These are phyloP conservation scores for Cubamyces sp. DNA, from an alignment of 768 basidiomycete genomes.

Conservation along the genomic window DNA sequence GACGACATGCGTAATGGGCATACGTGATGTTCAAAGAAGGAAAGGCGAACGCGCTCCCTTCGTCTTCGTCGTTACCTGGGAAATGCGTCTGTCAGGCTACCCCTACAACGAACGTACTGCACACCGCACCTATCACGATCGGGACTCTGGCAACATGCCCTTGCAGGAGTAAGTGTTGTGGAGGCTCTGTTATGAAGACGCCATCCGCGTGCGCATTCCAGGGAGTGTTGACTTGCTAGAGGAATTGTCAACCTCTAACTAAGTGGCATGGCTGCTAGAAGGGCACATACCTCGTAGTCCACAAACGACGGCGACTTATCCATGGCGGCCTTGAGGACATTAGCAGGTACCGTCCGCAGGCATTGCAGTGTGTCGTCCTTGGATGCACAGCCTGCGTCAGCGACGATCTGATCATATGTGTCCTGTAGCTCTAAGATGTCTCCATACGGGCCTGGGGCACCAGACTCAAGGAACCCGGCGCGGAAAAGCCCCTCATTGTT, in stretches of 20 bases:
- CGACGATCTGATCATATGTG: slow-evolving; percentile 18
- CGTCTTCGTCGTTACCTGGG: slow-evolving; percentile 24
- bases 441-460: slow-evolving; percentile 1
- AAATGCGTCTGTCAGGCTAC: background rate
- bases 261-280: background rate
- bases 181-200: slow-evolving; percentile 22
- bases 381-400: slow-evolving; percentile 15
- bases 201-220: slow-evolving; percentile 28
- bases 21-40: slow-evolving; percentile 18
- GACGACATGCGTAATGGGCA: background rate
- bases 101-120: too few species aligned
- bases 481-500: slow-evolving; percentile 29
- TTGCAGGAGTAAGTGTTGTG: slow-evolving; percentile 10
- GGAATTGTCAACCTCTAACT: background rate
- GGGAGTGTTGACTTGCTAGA: slow-evolving; percentile 11
- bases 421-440: slow-evolving; percentile 14
- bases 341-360: slow-evolving; percentile 19
- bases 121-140: slow-evolving; percentile 22
- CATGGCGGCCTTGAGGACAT: slow-evolving; percentile 18
- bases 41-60: slow-evolving; percentile 27
- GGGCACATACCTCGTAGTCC: slow-evolving; percentile 2
- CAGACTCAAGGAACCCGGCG: slow-evolving; percentile 42
- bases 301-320: slow-evolving; percentile 15
- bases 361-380: slow-evolving; percentile 25
- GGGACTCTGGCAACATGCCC: slow-evolving; percentile 24